phyloP scores from a whole-genome alignment of 768 basidiomycete genomes.

The Calocera cornea region DNA sequence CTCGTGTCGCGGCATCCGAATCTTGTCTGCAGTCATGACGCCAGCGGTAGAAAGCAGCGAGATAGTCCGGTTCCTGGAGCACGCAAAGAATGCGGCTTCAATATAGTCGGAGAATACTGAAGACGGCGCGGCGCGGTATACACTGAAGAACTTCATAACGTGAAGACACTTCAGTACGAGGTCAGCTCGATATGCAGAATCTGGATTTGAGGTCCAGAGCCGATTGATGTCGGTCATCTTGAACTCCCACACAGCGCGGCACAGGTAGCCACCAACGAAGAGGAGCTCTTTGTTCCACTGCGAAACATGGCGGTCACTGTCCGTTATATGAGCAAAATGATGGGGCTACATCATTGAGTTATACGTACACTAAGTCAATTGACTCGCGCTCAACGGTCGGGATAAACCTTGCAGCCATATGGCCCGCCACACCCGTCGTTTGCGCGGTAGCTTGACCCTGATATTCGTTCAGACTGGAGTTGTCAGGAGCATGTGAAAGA shows the following conservation, averaged over 20 bases:
- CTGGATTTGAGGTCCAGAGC: slow-evolving; percentile 38
- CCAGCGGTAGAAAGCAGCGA: slow-evolving; percentile 67
- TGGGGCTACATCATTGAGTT: too few relatives aligned
- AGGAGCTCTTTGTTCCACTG: slow-evolving; percentile 82
- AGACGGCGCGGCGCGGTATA: slow-evolving; percentile 76
- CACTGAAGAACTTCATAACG: slow-evolving; percentile 79
- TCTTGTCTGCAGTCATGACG: slow-evolving; percentile 46
- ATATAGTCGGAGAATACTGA: slow-evolving; percentile 56
- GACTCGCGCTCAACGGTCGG: slow-evolving; percentile 93
- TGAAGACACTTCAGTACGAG: slow-evolving; percentile 56
- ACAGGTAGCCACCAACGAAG: slow-evolving; percentile 67
- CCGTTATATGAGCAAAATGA: too few relatives aligned
- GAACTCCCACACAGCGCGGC: slow-evolving; percentile 70
- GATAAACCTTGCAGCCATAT: slow-evolving; percentile 73
- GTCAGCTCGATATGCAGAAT: slow-evolving; percentile 26
- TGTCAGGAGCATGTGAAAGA: slow-evolving; percentile 3
- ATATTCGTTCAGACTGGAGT: slow-evolving; percentile 1
- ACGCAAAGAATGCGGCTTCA: slow-evolving; percentile 67
- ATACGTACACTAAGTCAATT: slow-evolving; percentile 63
- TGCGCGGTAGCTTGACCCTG: slow-evolving; percentile 85
- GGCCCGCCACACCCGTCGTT: slow-evolving; percentile 67
- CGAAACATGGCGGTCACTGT: slow-evolving; percentile 56
- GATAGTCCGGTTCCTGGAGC: slow-evolving; percentile 37
- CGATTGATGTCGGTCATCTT: slow-evolving; percentile 51
- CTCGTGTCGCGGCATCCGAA: slow-evolving; percentile 59